These are phyloP conservation scores for Coemansia sp. DNA, from an alignment of 192 early-diverging fungal species.

Conservation along the genomic window DNA sequence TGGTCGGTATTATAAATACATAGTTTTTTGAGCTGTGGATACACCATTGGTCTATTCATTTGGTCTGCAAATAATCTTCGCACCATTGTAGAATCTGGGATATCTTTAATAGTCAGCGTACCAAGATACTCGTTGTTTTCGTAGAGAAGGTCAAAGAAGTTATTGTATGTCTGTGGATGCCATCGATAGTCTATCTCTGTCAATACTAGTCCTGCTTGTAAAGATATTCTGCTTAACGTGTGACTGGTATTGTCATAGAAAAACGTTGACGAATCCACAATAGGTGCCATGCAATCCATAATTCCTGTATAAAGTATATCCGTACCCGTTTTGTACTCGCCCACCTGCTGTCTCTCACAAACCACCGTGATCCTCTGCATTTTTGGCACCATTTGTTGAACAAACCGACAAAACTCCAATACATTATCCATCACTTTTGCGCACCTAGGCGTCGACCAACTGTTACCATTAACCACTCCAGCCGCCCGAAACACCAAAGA, in stretches of 20 bases:
- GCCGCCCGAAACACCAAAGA: not conserved
- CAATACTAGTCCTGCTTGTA: not conserved
- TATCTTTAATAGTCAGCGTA: not conserved
- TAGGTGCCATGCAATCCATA: not conserved
- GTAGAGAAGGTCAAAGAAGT: not conserved
- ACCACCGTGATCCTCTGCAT: not conserved
- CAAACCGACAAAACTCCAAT: not conserved
- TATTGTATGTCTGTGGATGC: not conserved
- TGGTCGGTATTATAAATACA: not conserved
- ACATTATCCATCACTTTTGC: not conserved
- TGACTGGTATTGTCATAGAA: not conserved
- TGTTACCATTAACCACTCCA: conserved; percentile 5
- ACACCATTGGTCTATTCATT: not conserved
- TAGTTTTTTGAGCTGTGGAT: not conserved
- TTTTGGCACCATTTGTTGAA: not conserved
- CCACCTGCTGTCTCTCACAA: not conserved
- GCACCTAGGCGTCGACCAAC: not conserved
- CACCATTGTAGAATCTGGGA: not conserved
- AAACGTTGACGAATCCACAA: not conserved
- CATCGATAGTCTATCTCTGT: not conserved
- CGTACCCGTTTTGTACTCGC: not conserved
- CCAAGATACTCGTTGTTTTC: not conserved
- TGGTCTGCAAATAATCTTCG: not conserved
- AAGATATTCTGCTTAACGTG: not conserved
- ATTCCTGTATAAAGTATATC: conserved; percentile 1